Evolutionary conservation across 495 filamentous ascomycete species (phyloP).

Genomic region (Penicillium waksmanii): DNA sequence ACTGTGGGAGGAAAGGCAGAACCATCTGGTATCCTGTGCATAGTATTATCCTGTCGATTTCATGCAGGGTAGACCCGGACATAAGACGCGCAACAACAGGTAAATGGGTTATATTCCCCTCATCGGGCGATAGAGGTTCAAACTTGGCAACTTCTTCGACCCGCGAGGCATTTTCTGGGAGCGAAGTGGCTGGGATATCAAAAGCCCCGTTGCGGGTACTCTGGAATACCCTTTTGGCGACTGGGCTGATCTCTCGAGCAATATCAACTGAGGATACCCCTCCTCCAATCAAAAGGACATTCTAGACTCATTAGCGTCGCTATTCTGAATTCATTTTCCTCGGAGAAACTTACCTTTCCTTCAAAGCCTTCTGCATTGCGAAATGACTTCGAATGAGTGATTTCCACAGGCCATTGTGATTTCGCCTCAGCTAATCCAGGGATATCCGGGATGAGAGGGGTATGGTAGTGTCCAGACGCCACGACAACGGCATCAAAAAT

Average conservation of each 20-base stretch:
- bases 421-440: constrained; percentile 58
- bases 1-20: constrained; percentile 58
- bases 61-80: constrained; percentile 46
- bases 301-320: constrained; percentile 35
- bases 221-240: constrained; percentile 59
- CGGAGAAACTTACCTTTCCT: constrained; percentile 36
- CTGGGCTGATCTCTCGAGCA: constrained; percentile 54
- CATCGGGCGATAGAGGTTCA: constrained; percentile 21
- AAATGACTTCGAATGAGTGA: constrained; percentile 66
- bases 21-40: constrained; percentile 69
- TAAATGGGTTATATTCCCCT: constrained; percentile 39
- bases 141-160: constrained; percentile 51
- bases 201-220: constrained; percentile 60
- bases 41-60: constrained; percentile 59
- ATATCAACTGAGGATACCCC: constrained; percentile 65
- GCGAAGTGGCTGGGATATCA: constrained; percentile 51
- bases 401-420: constrained; percentile 47
- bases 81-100: constrained; percentile 41
- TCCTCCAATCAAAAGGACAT: constrained; percentile 62
- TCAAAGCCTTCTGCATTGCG: constrained; percentile 51
- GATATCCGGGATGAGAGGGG: constrained; percentile 59
- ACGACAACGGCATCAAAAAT: constrained; percentile 61
- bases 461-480: constrained; percentile 62
- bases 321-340: not conserved
- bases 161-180: constrained; percentile 53